phyloP scores from a whole-genome alignment of 306 rosid species.

The Canavalia gladiata region DNA sequence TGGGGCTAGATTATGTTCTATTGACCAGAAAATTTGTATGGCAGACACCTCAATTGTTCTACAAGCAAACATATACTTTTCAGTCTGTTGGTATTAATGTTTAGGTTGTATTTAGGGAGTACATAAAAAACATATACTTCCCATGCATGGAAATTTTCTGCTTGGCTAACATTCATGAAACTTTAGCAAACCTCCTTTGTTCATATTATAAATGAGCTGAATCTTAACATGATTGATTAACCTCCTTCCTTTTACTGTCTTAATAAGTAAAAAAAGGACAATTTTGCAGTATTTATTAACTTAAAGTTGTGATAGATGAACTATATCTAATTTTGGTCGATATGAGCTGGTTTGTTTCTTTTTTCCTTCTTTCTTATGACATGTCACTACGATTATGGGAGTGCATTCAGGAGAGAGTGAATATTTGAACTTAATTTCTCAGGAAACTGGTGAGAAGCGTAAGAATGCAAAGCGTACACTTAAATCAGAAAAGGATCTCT shows the following conservation, averaged over 20 bases:
- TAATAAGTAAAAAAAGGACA: neutral
- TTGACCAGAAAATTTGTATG: neutral
- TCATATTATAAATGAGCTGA: neutral
- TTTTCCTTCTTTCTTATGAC: conserved; percentile 18
- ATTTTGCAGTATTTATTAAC: neutral
- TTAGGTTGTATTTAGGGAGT: neutral
- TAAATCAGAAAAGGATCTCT: conserved; percentile 90
- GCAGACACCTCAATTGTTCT: neutral
- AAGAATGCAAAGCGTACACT: conserved; percentile 79
- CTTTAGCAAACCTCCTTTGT: neutral
- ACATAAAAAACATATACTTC: conserved; percentile 13
- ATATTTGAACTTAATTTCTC: conserved; percentile 42
- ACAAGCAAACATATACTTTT: neutral
- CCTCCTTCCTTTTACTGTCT: conserved; percentile 21
- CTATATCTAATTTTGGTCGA: conserved; percentile 29
- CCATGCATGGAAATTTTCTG: neutral
- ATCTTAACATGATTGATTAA: conserved; percentile 25
- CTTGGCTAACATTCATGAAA: conserved; percentile 15
- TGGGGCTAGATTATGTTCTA: conserved; percentile 36
- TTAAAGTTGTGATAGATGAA: conserved; percentile 16
- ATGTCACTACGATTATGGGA: conserved; percentile 11
- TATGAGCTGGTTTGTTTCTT: conserved; percentile 2
- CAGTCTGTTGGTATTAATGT: neutral
- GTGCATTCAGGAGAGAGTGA: conserved; percentile 36
- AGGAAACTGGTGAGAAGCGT: conserved; percentile 86